Conservation (phyloP, 352 stramenopile species). For the Pythium brassicae region DNA sequence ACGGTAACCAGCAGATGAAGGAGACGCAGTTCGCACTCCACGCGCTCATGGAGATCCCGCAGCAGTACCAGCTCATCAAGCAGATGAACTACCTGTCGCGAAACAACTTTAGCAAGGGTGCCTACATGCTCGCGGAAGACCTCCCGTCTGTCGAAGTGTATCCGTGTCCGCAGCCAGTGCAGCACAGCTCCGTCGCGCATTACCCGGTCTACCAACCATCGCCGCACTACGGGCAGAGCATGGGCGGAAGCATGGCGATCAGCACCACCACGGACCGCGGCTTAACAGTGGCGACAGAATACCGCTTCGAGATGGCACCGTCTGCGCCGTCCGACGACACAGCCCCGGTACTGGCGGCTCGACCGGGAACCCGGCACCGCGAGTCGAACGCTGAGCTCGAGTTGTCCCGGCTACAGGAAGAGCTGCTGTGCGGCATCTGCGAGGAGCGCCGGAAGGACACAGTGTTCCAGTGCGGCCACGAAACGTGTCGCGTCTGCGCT, state of each 20-base stretch:
- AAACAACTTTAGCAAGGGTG: constrained; percentile 16
- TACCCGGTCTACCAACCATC: constrained; percentile 26
- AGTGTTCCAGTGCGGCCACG: constrained; percentile 83
- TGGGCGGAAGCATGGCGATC: background rate
- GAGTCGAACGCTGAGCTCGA: constrained; percentile 51
- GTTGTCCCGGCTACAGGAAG: constrained; percentile 57
- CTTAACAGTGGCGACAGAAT: constrained; percentile 1
- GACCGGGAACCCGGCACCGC: constrained; percentile 21
- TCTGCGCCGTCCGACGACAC: constrained; percentile 13
- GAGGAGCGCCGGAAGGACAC: constrained; percentile 73
- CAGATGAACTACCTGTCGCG: constrained; percentile 54
- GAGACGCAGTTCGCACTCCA: constrained; percentile 75
- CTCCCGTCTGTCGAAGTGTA: constrained; percentile 68
- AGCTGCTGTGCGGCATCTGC: constrained; percentile 68
- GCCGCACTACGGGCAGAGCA: constrained; percentile 1
- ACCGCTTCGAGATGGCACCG: constrained; percentile 6
- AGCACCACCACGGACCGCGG: background rate
- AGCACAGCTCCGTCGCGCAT: constrained; percentile 19
- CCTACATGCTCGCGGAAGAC: constrained; percentile 45
- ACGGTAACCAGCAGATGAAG: constrained; percentile 37
- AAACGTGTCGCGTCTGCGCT: constrained; percentile 62
- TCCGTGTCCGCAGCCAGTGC: constrained; percentile 33
- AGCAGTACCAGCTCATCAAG: constrained; percentile 80
- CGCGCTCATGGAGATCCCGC: constrained; percentile 82
- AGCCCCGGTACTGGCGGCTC: background rate